phyloP scores from a whole-genome alignment of 257 asterid genomes.

The Jacaranda mimosifolia region DNA sequence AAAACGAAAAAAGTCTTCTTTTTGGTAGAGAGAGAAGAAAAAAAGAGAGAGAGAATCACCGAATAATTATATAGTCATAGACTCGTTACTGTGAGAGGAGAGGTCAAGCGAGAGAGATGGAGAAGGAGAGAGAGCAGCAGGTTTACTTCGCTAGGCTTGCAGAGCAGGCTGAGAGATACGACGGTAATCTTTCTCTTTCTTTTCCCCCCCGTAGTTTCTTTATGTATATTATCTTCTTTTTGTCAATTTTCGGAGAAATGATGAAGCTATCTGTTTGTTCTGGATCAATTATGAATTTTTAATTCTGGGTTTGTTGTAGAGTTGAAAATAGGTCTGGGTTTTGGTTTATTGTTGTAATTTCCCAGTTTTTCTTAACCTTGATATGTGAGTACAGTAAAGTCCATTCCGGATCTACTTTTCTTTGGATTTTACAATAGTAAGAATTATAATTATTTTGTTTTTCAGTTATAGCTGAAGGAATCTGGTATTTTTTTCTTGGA shows the following conservation, averaged over 20 bases:
- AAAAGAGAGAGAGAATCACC: not conserved
- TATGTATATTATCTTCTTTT: not conserved
- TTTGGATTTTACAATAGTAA: not conserved
- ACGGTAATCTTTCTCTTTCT: slow-evolving; percentile 49
- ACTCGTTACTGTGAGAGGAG: not conserved
- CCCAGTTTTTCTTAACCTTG: not conserved
- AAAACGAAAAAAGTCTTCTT: not conserved
- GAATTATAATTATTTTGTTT: not conserved
- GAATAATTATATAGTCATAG: not conserved
- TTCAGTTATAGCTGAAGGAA: slow-evolving; percentile 2
- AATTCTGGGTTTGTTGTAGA: not conserved
- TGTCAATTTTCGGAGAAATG: not conserved
- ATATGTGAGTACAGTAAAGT: not conserved
- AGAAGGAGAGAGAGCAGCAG: slow-evolving; percentile 68
- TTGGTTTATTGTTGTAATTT: slow-evolving; percentile 7
- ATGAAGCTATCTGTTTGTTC: not conserved
- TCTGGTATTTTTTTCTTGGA: not conserved
- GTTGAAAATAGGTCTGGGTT: slow-evolving; percentile 19
- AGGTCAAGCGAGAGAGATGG: slow-evolving; percentile 54
- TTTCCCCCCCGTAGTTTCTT: not conserved
- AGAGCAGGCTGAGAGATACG: slow-evolving; percentile 84
- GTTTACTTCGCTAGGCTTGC: slow-evolving; percentile 81
- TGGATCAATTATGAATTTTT: slow-evolving; percentile 16
- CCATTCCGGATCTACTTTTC: slow-evolving; percentile 16
- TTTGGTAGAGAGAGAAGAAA: not conserved